phyloP scores from a whole-genome alignment of 371 early-diverging fungal species.

The Mortierella sp. region DNA sequence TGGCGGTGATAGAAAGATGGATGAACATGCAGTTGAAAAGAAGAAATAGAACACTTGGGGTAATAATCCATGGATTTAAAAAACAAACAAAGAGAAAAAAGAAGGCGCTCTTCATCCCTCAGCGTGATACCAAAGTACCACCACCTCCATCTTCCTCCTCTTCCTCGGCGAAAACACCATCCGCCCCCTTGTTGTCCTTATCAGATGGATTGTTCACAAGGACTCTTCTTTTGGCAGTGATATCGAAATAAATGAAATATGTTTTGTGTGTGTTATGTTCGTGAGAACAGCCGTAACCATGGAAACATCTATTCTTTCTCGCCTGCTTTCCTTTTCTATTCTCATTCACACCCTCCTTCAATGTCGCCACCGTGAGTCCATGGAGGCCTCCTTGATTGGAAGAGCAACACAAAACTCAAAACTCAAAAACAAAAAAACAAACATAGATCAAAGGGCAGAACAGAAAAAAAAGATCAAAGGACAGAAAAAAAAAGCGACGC shows the following conservation, averaged over 20 bases:
- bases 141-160: background rate
- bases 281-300: constrained; percentile 6
- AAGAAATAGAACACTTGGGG: background rate
- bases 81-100: no score
- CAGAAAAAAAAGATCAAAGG: background rate
- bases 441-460: background rate
- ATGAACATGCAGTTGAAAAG: background rate
- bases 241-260: background rate
- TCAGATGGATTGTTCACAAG: background rate
- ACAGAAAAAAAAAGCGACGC: background rate
- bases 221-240: constrained; percentile 15
- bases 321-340: background rate
- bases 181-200: background rate
- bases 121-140: no score
- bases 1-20: background rate
- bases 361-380: background rate
- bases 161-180: background rate
- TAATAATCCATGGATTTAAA: background rate
- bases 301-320: background rate
- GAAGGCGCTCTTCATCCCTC: no score
- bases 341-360: background rate
- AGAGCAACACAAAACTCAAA: background rate
- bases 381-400: background rate
- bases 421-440: constrained; percentile 1
- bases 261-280: background rate